These are phyloP conservation scores for Tylopilus rubrobrunneus DNA, from an alignment of 768 basidiomycete genomes.

Conservation along the genomic window DNA sequence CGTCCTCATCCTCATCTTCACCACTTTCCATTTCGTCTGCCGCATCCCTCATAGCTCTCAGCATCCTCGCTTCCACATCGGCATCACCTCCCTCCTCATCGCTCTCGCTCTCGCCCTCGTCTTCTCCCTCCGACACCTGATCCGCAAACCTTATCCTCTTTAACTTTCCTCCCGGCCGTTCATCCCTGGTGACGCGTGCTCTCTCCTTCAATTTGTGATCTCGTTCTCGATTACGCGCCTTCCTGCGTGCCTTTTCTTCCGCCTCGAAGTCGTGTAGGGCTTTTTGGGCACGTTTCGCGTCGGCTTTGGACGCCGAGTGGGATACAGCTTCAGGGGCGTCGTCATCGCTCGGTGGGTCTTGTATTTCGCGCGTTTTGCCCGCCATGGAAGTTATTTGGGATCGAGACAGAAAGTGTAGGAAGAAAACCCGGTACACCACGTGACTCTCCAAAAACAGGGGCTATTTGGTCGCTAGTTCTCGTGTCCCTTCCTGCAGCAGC, in stretches of 20 bases:
- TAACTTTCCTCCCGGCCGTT: conserved; percentile 6
- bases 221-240: conserved; percentile 42
- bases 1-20: conserved; percentile 1
- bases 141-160: conserved; percentile 15
- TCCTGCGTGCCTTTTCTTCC: conserved; percentile 39
- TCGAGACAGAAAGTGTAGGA: background rate
- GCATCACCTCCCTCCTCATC: conserved; percentile 24
- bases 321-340: conserved; percentile 51
- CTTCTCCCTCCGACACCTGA: conserved; percentile 8
- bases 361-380: conserved; percentile 11
- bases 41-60: conserved; percentile 30
- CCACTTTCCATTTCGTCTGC: conserved; percentile 16
- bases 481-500: too few species aligned
- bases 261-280: conserved; percentile 35
- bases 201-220: conserved; percentile 51
- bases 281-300: conserved; percentile 35
- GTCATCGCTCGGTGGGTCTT: conserved; percentile 32
- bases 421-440: background rate
- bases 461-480: too few species aligned
- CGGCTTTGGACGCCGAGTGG: conserved; percentile 43
- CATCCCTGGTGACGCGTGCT: conserved; percentile 26
- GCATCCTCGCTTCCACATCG: conserved; percentile 23
- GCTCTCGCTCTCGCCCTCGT: conserved; percentile 24
- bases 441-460: background rate
- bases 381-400: conserved; percentile 9